Conservation (phyloP, 805 yeast genomes). For the Spathaspora sp. region DNA sequence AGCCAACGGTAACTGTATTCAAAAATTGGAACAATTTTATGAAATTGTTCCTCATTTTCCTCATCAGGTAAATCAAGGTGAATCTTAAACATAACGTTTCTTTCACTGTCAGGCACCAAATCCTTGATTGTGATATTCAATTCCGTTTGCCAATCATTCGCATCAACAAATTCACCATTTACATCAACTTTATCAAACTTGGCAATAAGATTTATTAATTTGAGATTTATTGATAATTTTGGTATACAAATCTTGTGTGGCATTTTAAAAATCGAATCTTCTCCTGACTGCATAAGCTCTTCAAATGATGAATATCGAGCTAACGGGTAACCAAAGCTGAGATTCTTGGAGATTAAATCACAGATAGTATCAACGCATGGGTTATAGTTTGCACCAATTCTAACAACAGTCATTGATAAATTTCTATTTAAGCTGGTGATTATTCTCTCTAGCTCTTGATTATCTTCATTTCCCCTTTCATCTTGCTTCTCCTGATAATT, state of each 20-base stretch:
- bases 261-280: constrained; percentile 8
- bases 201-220: constrained; percentile 12
- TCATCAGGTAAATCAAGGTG: not conserved
- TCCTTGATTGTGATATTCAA: constrained; percentile 12
- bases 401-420: constrained; percentile 19
- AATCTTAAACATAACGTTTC: constrained; percentile 13
- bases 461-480: not conserved
- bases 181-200: constrained; percentile 18
- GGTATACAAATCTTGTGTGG: constrained; percentile 21
- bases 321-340: constrained; percentile 16
- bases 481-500: constrained; percentile 1
- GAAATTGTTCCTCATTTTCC: not conserved
- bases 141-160: constrained; percentile 3
- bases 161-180: constrained; percentile 17
- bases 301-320: constrained; percentile 15
- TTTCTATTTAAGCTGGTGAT: constrained; percentile 9
- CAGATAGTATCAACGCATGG: constrained; percentile 13
- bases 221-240: constrained; percentile 15
- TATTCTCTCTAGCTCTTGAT: not conserved
- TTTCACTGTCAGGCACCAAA: constrained; percentile 11
- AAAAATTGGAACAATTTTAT: constrained; percentile 1
- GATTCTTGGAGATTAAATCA: not conserved
- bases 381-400: constrained; percentile 19
- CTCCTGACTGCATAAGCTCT: constrained; percentile 14
- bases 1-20: constrained; percentile 5